Evolutionary conservation across 1,284 basidiomycete genomes (phyloP).

Genomic region (Veloporphyrellus conicus): DNA sequence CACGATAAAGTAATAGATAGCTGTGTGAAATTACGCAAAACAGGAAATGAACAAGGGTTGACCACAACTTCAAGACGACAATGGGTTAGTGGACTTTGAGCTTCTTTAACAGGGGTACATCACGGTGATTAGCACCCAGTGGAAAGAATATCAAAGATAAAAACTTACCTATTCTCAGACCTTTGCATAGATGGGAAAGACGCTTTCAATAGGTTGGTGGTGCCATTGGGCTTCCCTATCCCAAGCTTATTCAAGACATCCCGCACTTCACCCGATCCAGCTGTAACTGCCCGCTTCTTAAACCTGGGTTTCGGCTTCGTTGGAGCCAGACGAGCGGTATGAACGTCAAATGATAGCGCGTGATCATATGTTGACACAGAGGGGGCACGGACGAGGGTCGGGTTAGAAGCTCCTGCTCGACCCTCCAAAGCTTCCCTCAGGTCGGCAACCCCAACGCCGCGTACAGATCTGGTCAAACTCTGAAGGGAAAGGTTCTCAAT

Average conservation of each 20-base stretch:
- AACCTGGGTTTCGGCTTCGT: constrained; percentile 53
- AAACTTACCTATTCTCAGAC: constrained; percentile 36
- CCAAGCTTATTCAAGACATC: constrained; percentile 75
- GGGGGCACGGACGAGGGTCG: constrained; percentile 57
- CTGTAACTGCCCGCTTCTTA: constrained; percentile 47
- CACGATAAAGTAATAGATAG: constrained; percentile 12
- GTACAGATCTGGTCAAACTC: constrained; percentile 68
- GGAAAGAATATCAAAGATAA: constrained; percentile 1
- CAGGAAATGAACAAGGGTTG: too few relatives aligned
- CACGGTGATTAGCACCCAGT: constrained; percentile 3
- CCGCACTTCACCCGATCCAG: constrained; percentile 66
- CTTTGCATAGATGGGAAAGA: constrained; percentile 56
- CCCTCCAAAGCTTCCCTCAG: constrained; percentile 83
- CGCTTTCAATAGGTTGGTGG: constrained; percentile 55
- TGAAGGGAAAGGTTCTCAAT: constrained; percentile 83
- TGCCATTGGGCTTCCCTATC: constrained; percentile 66
- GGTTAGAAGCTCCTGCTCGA: constrained; percentile 72
- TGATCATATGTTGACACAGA: constrained; percentile 75
- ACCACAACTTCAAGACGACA: too few relatives aligned
- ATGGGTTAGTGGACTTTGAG: constrained; percentile 11
- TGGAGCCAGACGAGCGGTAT: constrained; percentile 38
- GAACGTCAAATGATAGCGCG: constrained; percentile 46
- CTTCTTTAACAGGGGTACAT: constrained; percentile 11
- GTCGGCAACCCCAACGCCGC: constrained; percentile 80
- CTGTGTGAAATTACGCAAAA: too few relatives aligned